These are phyloP conservation scores for Cyclotella sp. DNA, from an alignment of 108 stramenopile species.

Conservation along the genomic window DNA sequence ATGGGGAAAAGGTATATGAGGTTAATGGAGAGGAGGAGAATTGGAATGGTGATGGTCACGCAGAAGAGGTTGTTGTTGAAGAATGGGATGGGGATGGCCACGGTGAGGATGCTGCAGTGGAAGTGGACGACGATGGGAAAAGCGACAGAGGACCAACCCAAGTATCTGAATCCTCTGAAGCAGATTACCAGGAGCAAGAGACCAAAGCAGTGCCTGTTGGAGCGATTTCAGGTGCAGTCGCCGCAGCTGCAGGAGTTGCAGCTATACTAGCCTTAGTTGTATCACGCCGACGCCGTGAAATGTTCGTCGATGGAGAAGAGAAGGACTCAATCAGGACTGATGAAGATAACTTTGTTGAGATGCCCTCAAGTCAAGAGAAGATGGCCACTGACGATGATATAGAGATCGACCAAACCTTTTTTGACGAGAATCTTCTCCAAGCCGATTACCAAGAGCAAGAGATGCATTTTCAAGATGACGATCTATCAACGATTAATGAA, in stretches of 20 bases:
- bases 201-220: slow-evolving; percentile 3
- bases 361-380: background rate
- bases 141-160: background rate
- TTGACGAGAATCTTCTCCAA: background rate
- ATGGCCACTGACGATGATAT: slow-evolving; percentile 13
- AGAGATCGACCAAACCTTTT: slow-evolving; percentile 10
- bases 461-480: background rate
- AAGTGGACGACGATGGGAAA: background rate
- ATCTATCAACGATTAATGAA: background rate
- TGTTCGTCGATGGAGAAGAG: slow-evolving; percentile 13
- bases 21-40: background rate
- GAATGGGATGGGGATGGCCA: background rate
- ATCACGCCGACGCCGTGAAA: background rate
- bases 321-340: slow-evolving; percentile 1
- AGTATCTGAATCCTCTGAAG: background rate
- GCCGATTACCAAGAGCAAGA: background rate
- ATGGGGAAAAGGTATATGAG: background rate
- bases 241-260: slow-evolving; percentile 2
- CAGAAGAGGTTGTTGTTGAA: background rate
- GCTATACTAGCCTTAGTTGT: background rate
- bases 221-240: slow-evolving; percentile 3
- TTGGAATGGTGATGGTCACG: background rate
- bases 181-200: background rate
- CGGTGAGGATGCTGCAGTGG: background rate
- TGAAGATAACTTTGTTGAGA: background rate